These are phyloP conservation scores for Colletotrichum lupini DNA, from an alignment of 2,329 filamentous ascomycete species.

Conservation along the genomic window DNA sequence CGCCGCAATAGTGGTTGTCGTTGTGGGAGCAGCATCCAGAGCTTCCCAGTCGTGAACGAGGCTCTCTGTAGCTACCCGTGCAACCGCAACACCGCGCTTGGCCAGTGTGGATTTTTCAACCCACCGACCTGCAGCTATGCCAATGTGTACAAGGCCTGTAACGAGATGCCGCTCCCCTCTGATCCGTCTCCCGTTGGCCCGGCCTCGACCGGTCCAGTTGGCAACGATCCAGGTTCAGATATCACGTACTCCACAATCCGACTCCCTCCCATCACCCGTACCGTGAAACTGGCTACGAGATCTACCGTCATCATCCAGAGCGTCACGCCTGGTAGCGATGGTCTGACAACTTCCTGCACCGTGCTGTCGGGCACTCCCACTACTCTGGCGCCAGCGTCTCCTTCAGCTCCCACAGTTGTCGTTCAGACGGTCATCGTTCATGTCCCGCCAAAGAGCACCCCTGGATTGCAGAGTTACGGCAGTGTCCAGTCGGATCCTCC, in stretches of 20 bases:
- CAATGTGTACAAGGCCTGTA: slow-evolving; percentile 27
- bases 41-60: slow-evolving; percentile 16
- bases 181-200: background rate
- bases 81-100: slow-evolving; percentile 1
- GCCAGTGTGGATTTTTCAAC: slow-evolving; percentile 20
- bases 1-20: slow-evolving; percentile 18
- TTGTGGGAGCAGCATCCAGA: slow-evolving; percentile 25
- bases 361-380: background rate
- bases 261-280: slow-evolving; percentile 30
- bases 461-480: slow-evolving; percentile 13
- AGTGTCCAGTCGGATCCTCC: slow-evolving; percentile 9
- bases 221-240: background rate
- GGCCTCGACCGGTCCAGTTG: background rate
- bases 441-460: background rate
- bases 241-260: slow-evolving; percentile 20
- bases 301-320: slow-evolving; percentile 19
- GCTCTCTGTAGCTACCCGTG: slow-evolving; percentile 23
- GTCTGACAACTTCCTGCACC: background rate
- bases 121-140: slow-evolving; percentile 14
- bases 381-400: background rate
- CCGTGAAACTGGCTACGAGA: slow-evolving; percentile 14
- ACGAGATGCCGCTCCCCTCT: background rate
- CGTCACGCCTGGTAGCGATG: background rate
- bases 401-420: background rate
- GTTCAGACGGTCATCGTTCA: slow-evolving; percentile 26